Base-by-base conservation (phyloP, 768 basidiomycete genomes). In the Strobilomyces dryophilus region DNA sequence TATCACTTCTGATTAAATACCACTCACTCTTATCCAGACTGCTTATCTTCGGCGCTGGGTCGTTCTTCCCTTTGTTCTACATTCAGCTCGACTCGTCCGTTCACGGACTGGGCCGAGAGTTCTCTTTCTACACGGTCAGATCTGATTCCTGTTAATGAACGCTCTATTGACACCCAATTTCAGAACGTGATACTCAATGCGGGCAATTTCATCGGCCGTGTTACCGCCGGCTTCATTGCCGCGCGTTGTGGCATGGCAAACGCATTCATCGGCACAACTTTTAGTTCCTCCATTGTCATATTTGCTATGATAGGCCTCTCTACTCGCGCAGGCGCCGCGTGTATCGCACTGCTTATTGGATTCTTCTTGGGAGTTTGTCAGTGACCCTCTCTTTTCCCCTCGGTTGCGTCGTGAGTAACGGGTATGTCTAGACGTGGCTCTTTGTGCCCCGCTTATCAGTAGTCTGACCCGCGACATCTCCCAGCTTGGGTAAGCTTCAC, bases 61-160 rank as follows among this genome's bases (percentile, higher is more conserved):
- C 59, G 4, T 61, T 59, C 37, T 59, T 56, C 3, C 58, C 58
- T 5, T 41, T 79, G 34, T 83, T 81, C 63, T 84, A 79, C 59
- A 66, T 85, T 17, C 84, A 85, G 52, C 68, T 84, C 14, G 76
- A 80, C 49, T 75, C 82, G 8, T 72, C 77, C 31, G 70, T 72
- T 50, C 77, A 79, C 51, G 76, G 77, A 2, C 66, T 82, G 29
- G 65, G 70, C 14, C 60, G 70, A 18, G 63, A 59, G 26, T 68
- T 85, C 12, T 78, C 83, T 1, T 84, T 85, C 60, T 83, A 83
- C 58, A 76, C 74, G 45, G 83, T 83, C 49, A 27, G 69, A 29
- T 39, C 26, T 3, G 7, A 31, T 47, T 50, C 35, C 53, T n/a
- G 47, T 40, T 10, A 24, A 8, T 44, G 24, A 31, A 37, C 39